A percentile compares a stretch with the other conserved stretches of the same genome.
phyloP scores from a whole-genome alignment of 495 filamentous ascomycete species.

The Amphirosellinia nigrospora region DNA sequence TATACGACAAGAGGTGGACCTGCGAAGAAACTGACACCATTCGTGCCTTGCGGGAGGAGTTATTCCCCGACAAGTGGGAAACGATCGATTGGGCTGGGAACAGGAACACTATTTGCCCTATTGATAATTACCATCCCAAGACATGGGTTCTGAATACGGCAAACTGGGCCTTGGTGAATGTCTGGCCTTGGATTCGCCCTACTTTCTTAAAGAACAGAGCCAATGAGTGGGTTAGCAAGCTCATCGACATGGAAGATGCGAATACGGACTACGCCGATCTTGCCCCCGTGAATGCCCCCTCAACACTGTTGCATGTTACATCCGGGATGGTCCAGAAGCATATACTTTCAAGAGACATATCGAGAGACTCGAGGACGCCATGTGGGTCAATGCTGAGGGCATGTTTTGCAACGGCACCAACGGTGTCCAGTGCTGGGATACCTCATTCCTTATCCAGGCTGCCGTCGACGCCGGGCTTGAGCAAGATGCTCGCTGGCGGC shows the following conservation, averaged over 20 bases:
- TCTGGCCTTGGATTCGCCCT: slow-evolving; percentile 77
- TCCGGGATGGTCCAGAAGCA: slow-evolving; percentile 79
- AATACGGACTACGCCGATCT: slow-evolving; percentile 89
- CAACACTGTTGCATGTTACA: slow-evolving; percentile 84
- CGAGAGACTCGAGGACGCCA: slow-evolving; percentile 80
- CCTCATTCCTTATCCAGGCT: slow-evolving; percentile 83
- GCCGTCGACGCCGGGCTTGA: slow-evolving; percentile 80
- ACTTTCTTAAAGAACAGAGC: slow-evolving; percentile 64
- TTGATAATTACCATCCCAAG: slow-evolving; percentile 94
- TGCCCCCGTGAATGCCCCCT: slow-evolving; percentile 87
- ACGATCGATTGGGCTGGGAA: slow-evolving; percentile 76
- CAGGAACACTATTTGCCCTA: slow-evolving; percentile 79
- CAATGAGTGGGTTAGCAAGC: slow-evolving; percentile 71
- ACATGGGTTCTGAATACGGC: slow-evolving; percentile 76
- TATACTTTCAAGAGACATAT: slow-evolving; percentile 77
- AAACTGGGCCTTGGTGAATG: slow-evolving; percentile 76
- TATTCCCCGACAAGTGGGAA: slow-evolving; percentile 82
- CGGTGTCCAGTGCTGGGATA: slow-evolving; percentile 96
- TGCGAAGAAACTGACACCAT: slow-evolving; percentile 75
- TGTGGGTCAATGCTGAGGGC: slow-evolving; percentile 92
- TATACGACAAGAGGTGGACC: slow-evolving; percentile 80
- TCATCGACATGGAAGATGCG: slow-evolving; percentile 87
- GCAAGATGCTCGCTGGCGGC: slow-evolving; percentile 74
- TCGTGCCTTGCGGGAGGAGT: slow-evolving; percentile 75
- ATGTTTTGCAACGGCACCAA: slow-evolving; percentile 97